A percentile compares a stretch with the other conserved stretches of the same genome.
Evolutionary conservation across 2,329 filamentous ascomycete species (phyloP).

Genomic region (Tolypocladium capitatum): DNA sequence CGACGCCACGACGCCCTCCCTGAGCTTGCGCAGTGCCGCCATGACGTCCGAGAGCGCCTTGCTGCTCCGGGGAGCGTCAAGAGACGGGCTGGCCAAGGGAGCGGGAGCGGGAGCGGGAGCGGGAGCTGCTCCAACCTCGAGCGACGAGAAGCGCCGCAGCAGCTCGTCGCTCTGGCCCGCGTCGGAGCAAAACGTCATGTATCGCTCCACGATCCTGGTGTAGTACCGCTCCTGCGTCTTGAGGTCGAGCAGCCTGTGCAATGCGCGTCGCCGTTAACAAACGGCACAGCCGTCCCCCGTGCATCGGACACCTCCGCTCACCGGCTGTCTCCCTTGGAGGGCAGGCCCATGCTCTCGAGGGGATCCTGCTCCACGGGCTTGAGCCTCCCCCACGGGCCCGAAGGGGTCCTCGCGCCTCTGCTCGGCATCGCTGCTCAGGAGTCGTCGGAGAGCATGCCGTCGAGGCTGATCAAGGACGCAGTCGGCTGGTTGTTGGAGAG

Average conservation of each 20-base stretch:
- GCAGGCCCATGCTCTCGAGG: constrained; percentile 69
- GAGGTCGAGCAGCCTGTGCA: constrained; percentile 51
- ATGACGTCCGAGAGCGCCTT: constrained; percentile 63
- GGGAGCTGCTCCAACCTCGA: constrained; percentile 21
- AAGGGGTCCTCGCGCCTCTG: constrained; percentile 20
- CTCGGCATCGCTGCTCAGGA: constrained; percentile 3
- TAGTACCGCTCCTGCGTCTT: constrained; percentile 79
- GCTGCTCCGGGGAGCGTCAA: constrained; percentile 23
- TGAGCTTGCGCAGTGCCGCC: constrained; percentile 76
- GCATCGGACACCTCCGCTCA: constrained; percentile 21
- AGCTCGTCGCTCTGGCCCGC: constrained; percentile 60
- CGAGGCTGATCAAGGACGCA: not conserved
- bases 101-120: not conserved
- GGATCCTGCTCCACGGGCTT: constrained; percentile 65
- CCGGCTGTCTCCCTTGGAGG: constrained; percentile 84
- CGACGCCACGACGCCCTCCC: constrained; percentile 76
- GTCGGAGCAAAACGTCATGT: constrained; percentile 76
- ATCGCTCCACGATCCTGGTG: constrained; percentile 73
- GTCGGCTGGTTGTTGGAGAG: not conserved
- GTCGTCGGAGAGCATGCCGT: not conserved
- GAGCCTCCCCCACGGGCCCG: constrained; percentile 54
- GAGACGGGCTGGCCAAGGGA: not conserved
- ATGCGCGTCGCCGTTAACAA: not conserved
- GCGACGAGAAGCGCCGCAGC: constrained; percentile 58
- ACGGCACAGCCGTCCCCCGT: not conserved